Base-by-base conservation (phyloP, 176 grass and related monocot genomes). In the Chloris gayana region DNA sequence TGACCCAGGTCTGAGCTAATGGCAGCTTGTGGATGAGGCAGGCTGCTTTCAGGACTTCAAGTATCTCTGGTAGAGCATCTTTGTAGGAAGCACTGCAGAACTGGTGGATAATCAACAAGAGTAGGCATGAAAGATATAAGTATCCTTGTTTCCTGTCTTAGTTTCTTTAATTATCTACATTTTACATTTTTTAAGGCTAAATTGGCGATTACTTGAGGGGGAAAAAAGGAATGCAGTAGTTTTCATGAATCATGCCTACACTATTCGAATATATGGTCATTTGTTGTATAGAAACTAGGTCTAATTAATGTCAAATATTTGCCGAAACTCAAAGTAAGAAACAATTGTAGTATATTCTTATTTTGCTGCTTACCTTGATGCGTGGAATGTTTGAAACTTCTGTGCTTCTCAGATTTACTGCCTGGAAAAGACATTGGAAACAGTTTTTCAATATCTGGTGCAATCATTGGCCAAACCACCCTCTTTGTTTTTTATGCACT, bases 1-100 rank as follows among this genome's bases (percentile, higher is more conserved):
- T 68, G 11, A 91, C 82, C 96, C 96, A 99, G 74, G 93, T 95
- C 78, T 99, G 96, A 60, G 96, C 96, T 86, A 99, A 86, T 63
- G 93, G 93, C 42, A 99, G 77, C 30, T 70, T 91, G 86, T 99
- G 96, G 24, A 45, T 84, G 72, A 77, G 73, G 84, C 96, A 99
- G 63, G 90, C 82, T 42, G 84, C 74, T 77, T 67, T 89, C 76
- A 99, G 50, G 39, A 99, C 96, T 45, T 93, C 86, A 46, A 88
- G 79, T 78, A 99, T 95, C 89, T 95, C 96, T 68, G 90, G 88
- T 64, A 95, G 29, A 88, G 86, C 90, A 83, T 85, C 86, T 88
- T 88, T 94, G 92, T 93, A 99, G 38, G 92, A 91, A 85, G 80
- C 80, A 79, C 78, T 82, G 81, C 82, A 93, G n/a, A 91, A 72